Percentiles rank a stretch among this genome's conserved stretches.
Evolutionary conservation across 1,139 yeast species (phyloP).

Genomic region (Diutina neorugosa): DNA sequence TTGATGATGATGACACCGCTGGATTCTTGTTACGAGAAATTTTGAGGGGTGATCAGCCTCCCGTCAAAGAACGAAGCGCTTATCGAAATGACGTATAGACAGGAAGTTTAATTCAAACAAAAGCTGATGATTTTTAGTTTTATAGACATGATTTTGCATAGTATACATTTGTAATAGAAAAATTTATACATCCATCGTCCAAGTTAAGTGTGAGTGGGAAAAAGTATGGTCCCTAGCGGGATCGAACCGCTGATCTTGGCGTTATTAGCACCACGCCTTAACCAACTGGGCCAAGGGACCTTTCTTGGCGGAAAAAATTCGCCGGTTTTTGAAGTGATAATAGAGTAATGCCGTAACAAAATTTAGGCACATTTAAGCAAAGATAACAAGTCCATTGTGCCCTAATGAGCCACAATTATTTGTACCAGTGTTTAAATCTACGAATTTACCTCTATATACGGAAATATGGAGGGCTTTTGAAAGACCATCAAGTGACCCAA

Average conservation of each 20-base stretch:
- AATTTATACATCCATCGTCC: too few species aligned
- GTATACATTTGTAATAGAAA: background rate
- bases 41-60: conserved; percentile 9
- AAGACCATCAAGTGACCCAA: too few species aligned
- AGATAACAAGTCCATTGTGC: too few species aligned
- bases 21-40: conserved; percentile 59
- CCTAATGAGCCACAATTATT: too few species aligned
- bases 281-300: conserved; percentile 88
- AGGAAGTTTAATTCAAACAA: background rate
- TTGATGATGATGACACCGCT: conserved; percentile 79
- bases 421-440: too few species aligned
- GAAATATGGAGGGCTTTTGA: too few species aligned
- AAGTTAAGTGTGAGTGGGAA: too few species aligned
- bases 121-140: background rate
- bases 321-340: too few species aligned
- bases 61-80: background rate
- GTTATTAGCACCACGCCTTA: conserved; percentile 86
- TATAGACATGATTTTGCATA: background rate
- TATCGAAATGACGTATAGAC: background rate
- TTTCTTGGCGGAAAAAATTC: background rate
- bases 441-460: too few species aligned
- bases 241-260: conserved; percentile 80
- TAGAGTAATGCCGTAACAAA: too few species aligned
- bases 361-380: too few species aligned
- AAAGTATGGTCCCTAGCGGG: conserved; percentile 65